Evolutionary conservation across 345 rosid species (phyloP).

Genomic region (Euphorbia peplus): DNA sequence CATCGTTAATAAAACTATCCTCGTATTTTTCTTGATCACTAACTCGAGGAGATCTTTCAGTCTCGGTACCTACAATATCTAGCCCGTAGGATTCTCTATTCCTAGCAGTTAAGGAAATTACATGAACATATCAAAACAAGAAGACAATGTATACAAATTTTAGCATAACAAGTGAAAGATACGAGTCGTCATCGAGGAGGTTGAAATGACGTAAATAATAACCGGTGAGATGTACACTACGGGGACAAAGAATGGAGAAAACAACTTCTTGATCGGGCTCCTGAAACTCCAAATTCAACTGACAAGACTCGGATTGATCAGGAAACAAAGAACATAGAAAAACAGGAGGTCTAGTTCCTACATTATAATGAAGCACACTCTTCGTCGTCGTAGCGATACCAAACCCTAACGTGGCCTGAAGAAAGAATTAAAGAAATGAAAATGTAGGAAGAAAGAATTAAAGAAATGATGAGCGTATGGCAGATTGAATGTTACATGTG

Average conservation of each 20-base stretch:
- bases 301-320: constrained; percentile 46
- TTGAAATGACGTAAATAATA: constrained; percentile 32
- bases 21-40: constrained; percentile 54
- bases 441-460: too few relatives aligned
- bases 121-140: background rate
- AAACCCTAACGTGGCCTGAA: constrained; percentile 67
- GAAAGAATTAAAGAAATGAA: too few relatives aligned
- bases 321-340: constrained; percentile 60
- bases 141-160: too few relatives aligned
- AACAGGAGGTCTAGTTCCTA: constrained; percentile 60
- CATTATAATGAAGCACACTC: constrained; percentile 65
- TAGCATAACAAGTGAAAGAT: constrained; percentile 45
- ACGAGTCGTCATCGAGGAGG: constrained; percentile 51
- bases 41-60: constrained; percentile 37
- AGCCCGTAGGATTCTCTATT: constrained; percentile 61
- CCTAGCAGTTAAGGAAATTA: constrained; percentile 24
- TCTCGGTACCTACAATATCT: constrained; percentile 56
- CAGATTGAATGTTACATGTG: too few relatives aligned
- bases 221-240: constrained; percentile 67
- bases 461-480: too few relatives aligned
- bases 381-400: constrained; percentile 34
- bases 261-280: constrained; percentile 66
- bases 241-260: constrained; percentile 70
- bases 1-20: constrained; percentile 72
- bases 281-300: constrained; percentile 64